Evolutionary conservation across 2,329 filamentous ascomycete genomes (phyloP).

Genomic region (Alternaria triticimaculans): DNA sequence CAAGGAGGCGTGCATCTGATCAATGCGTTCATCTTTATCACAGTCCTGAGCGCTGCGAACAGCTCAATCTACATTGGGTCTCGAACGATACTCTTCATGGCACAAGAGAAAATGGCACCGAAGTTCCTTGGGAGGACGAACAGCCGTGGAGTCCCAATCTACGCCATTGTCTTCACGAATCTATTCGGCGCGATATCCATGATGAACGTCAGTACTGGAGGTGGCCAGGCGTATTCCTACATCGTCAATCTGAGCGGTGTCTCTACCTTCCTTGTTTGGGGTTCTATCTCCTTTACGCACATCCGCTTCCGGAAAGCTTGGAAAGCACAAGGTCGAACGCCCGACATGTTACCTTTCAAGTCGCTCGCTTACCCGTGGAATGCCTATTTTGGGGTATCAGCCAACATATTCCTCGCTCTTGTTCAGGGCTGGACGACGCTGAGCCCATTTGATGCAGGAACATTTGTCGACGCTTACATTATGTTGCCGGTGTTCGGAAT

Average conservation of each 20-base stretch:
- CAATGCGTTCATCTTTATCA: conserved; percentile 69
- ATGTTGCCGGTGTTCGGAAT: conserved; percentile 58
- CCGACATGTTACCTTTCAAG: conserved; percentile 56
- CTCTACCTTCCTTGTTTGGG: conserved; percentile 76
- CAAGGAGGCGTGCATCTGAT: conserved; percentile 75
- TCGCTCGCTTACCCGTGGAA: conserved; percentile 59
- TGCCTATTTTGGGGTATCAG: conserved; percentile 56
- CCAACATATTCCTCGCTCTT: conserved; percentile 60
- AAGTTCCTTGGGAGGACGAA: conserved; percentile 72
- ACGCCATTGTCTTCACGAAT: conserved; percentile 72
- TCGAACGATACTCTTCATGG: conserved; percentile 77
- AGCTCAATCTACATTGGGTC: conserved; percentile 79
- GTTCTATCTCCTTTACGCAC: conserved; percentile 71
- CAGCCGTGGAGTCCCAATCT: conserved; percentile 65
- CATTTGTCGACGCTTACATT: conserved; percentile 63
- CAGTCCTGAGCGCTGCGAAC: conserved; percentile 67
- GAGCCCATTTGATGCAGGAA: conserved; percentile 58
- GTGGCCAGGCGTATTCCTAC: conserved; percentile 69
- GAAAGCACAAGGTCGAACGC: conserved; percentile 47
- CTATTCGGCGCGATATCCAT: conserved; percentile 74
- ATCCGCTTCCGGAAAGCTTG: conserved; percentile 73
- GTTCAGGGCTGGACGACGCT: conserved; percentile 62
- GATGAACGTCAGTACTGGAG: conserved; percentile 75
- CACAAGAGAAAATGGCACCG: conserved; percentile 74
- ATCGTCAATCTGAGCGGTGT: conserved; percentile 75